These are phyloP conservation scores for Phalaenopsis equestris DNA, from an alignment of 106 monocot species.

Conservation along the genomic window DNA sequence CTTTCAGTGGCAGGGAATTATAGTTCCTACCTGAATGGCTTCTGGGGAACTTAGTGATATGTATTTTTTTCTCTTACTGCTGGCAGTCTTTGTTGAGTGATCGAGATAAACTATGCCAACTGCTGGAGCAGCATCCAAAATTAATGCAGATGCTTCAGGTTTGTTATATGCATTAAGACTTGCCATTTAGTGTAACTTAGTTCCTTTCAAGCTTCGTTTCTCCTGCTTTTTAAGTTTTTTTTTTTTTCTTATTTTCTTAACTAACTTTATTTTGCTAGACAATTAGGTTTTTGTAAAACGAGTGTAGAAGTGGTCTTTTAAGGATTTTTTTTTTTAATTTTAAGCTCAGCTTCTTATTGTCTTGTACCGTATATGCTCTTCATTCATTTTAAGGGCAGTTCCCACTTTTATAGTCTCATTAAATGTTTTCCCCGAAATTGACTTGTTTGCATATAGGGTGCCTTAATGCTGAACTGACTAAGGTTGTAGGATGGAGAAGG, in stretches of 20 bases:
- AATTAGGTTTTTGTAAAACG: background rate
- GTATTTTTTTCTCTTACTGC: background rate
- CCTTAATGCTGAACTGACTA: background rate
- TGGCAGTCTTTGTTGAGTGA: slow-evolving; percentile 82
- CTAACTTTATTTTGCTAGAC: background rate
- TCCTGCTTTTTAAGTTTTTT: background rate
- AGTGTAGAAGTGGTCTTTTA: background rate
- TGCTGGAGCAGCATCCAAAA: slow-evolving; percentile 92
- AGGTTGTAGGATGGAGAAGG: too few relatives aligned
- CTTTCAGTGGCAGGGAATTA: background rate
- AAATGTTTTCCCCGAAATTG: background rate
- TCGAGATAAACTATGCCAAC: slow-evolving; percentile 87
- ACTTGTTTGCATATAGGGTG: background rate
- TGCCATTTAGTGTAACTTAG: background rate
- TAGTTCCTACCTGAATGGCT: slow-evolving; percentile 72
- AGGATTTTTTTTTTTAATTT: background rate
- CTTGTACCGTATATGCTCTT: background rate
- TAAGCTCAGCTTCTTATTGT: background rate
- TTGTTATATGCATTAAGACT: slow-evolving; percentile 11
- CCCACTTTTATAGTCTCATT: background rate
- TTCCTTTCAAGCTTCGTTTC: background rate
- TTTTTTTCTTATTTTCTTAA: background rate
- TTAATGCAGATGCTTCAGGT: slow-evolving; percentile 99
- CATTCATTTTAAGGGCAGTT: background rate
- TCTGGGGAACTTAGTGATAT: slow-evolving; percentile 48